phyloP scores from a whole-genome alignment of 2,329 filamentous ascomycete species.

The Fusarium sterilihyphosum region DNA sequence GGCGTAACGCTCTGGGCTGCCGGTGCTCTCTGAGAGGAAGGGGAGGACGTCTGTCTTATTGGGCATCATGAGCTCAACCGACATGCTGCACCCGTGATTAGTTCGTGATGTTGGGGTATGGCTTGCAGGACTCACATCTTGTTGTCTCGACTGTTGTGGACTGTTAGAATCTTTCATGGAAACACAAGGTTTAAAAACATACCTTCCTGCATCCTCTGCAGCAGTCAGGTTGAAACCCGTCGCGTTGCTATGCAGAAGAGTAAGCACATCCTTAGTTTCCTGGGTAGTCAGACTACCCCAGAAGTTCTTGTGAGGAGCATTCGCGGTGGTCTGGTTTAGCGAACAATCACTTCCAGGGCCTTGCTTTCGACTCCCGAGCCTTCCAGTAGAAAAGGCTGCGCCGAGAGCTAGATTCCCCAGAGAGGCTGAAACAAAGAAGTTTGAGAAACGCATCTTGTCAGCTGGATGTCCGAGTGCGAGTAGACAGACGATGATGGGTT shows the following conservation, averaged over 20 bases:
- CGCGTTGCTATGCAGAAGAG: not conserved
- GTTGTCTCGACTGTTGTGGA: not conserved
- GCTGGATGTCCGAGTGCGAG: not conserved
- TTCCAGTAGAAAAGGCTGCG: not conserved
- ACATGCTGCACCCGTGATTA: not conserved
- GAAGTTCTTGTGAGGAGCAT: conserved; percentile 6
- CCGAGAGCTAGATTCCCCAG: not conserved
- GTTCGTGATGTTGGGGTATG: accelerated
- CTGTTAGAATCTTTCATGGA: too few species aligned
- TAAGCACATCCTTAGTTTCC: not conserved
- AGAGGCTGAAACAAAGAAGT: not conserved
- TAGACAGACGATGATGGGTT: not conserved
- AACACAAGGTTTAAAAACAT: too few species aligned
- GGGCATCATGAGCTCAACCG: conserved; percentile 1
- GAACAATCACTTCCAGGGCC: not conserved
- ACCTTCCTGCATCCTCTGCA: not conserved
- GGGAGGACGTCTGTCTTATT: not conserved
- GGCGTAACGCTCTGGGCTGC: not conserved
- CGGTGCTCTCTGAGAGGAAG: not conserved
- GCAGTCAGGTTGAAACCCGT: not conserved
- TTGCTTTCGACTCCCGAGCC: not conserved
- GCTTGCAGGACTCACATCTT: not conserved
- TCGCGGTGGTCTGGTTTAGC: accelerated
- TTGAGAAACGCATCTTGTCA: not conserved
- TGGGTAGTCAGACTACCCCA: not conserved